Percentiles rank a stretch among this genome's conserved stretches.
Evolutionary conservation across 345 rosid species (phyloP).

Genomic region (Eucalyptus curtisii): DNA sequence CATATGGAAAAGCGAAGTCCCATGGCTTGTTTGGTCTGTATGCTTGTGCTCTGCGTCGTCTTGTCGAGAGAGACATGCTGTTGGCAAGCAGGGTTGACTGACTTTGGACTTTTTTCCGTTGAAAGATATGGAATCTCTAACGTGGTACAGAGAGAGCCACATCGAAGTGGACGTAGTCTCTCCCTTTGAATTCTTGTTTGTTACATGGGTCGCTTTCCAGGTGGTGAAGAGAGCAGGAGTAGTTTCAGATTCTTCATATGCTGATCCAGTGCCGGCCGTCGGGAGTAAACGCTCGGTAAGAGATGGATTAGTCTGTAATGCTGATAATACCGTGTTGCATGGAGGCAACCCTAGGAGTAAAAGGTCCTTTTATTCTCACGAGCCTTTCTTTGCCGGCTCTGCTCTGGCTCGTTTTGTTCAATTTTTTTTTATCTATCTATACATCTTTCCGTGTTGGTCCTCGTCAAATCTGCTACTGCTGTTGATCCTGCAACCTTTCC

Average conservation of each 20-base stretch:
- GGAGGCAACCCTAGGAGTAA: background rate
- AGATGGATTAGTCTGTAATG: background rate
- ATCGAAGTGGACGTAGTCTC: background rate
- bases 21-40: background rate
- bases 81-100: background rate
- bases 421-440: background rate
- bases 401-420: background rate
- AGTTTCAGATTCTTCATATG: conserved; percentile 12
- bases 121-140: background rate
- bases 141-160: background rate
- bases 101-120: background rate
- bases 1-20: background rate
- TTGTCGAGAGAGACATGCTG: background rate
- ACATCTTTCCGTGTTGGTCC: background rate
- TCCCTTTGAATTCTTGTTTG: background rate
- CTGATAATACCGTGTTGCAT: background rate
- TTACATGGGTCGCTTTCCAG: conserved; percentile 10
- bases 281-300: too few relatives aligned
- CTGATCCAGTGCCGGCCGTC: background rate
- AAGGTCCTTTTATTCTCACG: too few relatives aligned
- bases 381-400: background rate
- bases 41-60: background rate
- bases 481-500: background rate
- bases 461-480: background rate
- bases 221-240: conserved; percentile 60